Evolutionary conservation across 805 yeast genomes (phyloP).

Genomic region (Candida odintsovae): DNA sequence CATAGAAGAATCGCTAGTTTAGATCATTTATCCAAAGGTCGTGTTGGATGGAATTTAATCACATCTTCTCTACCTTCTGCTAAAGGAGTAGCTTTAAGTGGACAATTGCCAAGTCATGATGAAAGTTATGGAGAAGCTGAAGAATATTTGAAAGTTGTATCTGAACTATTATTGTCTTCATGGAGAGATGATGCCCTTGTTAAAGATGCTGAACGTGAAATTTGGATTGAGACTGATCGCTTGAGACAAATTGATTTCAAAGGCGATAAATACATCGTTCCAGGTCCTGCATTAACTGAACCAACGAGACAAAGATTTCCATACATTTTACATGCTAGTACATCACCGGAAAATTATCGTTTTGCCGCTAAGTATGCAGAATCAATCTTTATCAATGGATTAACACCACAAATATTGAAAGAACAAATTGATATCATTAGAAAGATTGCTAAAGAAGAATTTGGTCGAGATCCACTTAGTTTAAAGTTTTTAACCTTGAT

Average conservation of each 20-base stretch:
- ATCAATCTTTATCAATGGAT: conserved; percentile 31
- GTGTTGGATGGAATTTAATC: conserved; percentile 40
- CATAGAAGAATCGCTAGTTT: conserved; percentile 33
- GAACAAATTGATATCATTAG: conserved; percentile 27
- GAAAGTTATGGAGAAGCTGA: conserved; percentile 32
- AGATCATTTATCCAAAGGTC: conserved; percentile 35
- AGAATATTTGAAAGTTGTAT: conserved; percentile 32
- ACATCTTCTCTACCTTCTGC: conserved; percentile 33
- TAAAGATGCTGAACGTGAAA: conserved; percentile 15
- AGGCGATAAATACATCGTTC: conserved; percentile 35
- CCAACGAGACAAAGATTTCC: conserved; percentile 40
- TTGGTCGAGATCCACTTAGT: conserved; percentile 33
- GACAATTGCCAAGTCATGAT: conserved; percentile 31
- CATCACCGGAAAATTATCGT: conserved; percentile 33
- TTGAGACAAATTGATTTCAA: conserved; percentile 32
- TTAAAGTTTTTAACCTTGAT: conserved; percentile 34
- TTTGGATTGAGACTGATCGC: conserved; percentile 27
- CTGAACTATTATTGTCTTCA: conserved; percentile 29
- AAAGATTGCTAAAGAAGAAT: conserved; percentile 26
- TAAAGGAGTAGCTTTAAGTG: no score
- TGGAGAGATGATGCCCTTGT: conserved; percentile 31
- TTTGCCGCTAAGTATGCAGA: conserved; percentile 40
- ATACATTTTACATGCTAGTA: conserved; percentile 38
- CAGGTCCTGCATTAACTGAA: conserved; percentile 33
- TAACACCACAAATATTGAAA: conserved; percentile 26